Percentiles rank a stretch among this genome's conserved stretches.
Conservation (phyloP, 2,329 filamentous ascomycete genomes). For the Orbilia javanica region DNA sequence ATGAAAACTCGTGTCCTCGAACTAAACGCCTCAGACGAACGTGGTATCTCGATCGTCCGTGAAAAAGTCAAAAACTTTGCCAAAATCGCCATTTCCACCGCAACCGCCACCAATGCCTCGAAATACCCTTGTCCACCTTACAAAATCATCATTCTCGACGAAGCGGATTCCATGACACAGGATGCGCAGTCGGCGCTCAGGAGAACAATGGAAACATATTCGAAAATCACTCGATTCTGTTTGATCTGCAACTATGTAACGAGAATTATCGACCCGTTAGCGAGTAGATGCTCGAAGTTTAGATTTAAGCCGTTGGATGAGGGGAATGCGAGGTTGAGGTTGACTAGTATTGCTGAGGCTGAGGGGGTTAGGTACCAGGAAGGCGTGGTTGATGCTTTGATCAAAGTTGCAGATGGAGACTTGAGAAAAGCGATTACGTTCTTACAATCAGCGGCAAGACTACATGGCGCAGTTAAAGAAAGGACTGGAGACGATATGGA, state of each 20-base stretch:
- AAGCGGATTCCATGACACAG: slow-evolving; percentile 98
- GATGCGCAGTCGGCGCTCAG: slow-evolving; percentile 93
- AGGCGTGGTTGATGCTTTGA: slow-evolving; percentile 84
- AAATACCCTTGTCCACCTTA: slow-evolving; percentile 95
- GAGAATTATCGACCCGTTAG: slow-evolving; percentile 94
- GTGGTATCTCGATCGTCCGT: slow-evolving; percentile 94
- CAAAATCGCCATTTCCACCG: slow-evolving; percentile 89
- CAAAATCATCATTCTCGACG: slow-evolving; percentile 98
- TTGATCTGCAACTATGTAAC: slow-evolving; percentile 99
- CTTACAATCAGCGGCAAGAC: slow-evolving; percentile 89
- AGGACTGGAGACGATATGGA: slow-evolving; percentile 74
- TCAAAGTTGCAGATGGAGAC: slow-evolving; percentile 92
- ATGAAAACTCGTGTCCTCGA: slow-evolving; percentile 96
- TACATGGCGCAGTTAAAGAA: slow-evolving; percentile 77
- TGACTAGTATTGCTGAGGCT: slow-evolving; percentile 83
- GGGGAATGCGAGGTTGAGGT: slow-evolving; percentile 80
- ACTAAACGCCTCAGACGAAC: slow-evolving; percentile 98
- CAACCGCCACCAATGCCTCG: slow-evolving; percentile 74
- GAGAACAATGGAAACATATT: slow-evolving; percentile 98
- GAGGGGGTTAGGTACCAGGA: slow-evolving; percentile 82
- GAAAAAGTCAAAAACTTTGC: slow-evolving; percentile 99
- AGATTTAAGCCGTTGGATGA: slow-evolving; percentile 96
- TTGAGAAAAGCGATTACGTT: slow-evolving; percentile 96
- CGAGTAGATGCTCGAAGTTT: slow-evolving; percentile 94
- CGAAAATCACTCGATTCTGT: slow-evolving; percentile 95